A percentile compares a stretch with the other conserved stretches of the same genome.
Conservation (phyloP, 352 stramenopile genomes). For the Phytopythium sindhum region DNA sequence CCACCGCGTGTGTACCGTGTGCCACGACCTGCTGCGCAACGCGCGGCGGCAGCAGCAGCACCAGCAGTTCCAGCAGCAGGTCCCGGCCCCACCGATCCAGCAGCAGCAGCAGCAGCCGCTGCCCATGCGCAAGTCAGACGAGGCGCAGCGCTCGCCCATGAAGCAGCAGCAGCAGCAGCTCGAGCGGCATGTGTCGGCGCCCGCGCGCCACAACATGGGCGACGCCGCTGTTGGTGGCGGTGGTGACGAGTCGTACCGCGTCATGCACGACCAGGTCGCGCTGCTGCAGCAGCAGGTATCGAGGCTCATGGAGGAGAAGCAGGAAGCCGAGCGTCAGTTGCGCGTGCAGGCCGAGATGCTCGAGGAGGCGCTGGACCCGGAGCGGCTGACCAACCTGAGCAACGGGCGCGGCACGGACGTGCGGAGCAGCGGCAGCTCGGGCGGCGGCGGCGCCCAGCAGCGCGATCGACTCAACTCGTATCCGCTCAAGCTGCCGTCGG, state of each 20-base stretch:
- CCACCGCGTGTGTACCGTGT: slow-evolving; percentile 83
- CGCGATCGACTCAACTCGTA: slow-evolving; percentile 65
- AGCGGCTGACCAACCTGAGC: slow-evolving; percentile 37
- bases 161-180: slow-evolving; percentile 29
- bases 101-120: slow-evolving; percentile 18
- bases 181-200: slow-evolving; percentile 74
- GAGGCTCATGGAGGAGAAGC: slow-evolving; percentile 83
- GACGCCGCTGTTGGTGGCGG: slow-evolving; percentile 11
- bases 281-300: slow-evolving; percentile 84
- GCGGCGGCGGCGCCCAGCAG: slow-evolving; percentile 6
- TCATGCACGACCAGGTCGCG: slow-evolving; percentile 77
- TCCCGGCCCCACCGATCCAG: slow-evolving; percentile 12
- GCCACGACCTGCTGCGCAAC: slow-evolving; percentile 69
- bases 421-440: slow-evolving; percentile 26
- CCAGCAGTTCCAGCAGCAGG: slow-evolving; percentile 26
- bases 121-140: slow-evolving; percentile 49
- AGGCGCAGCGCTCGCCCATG: slow-evolving; percentile 31
- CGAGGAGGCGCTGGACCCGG: slow-evolving; percentile 31
- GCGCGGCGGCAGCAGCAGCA: slow-evolving; percentile 30
- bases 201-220: slow-evolving; percentile 35
- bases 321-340: slow-evolving; percentile 72
- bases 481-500: slow-evolving; percentile 44
- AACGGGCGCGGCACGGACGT: slow-evolving; percentile 10
- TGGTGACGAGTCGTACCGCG: slow-evolving; percentile 26
- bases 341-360: slow-evolving; percentile 68